Base-by-base conservation (phyloP, 768 basidiomycete genomes). In the Xerocomus brunneocitrinus region DNA sequence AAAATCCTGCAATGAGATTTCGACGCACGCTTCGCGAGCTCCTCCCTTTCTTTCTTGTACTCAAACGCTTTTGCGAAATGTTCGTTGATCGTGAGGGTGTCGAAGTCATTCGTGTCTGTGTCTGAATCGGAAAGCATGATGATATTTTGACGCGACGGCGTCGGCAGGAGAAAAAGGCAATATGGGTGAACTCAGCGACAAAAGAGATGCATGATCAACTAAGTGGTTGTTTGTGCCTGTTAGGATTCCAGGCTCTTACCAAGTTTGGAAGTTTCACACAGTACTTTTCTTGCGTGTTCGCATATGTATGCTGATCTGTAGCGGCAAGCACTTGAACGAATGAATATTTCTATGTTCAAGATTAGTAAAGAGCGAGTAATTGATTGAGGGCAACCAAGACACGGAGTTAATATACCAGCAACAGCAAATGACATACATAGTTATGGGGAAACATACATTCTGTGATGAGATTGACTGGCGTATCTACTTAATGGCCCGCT, bases 21-120 rank as follows among this genome's bases (percentile, higher is more conserved):
- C 6, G 27, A 77, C 86, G 55, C 58, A 91, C 91, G 71, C 68
- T 85, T 87, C 42, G 79, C 76, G 14, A 93, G 80, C 68, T 93
- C 91, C 65, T 94, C 91, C 25, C 89, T 78, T 62, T 92, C 89
- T 67, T 93, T 94, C 61, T 81, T 82, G 66, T 84, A 79, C 56
- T 88, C 81, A 60, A 87, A 94, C 0, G 91, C 91, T 57, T 89
- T 91, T 8, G 89, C 91, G 58, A 77, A 90, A 49, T 83, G 81
- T 54, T 86, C 79, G 64, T 91, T 89, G 58, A 90, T 80, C 2
- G 83, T 86, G 52, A 90, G 62, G 38, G 76, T 74, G 47, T 81
- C 71, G 25, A 73, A 53, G 34, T 72, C 72, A 43, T 75, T 73
- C 14, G 56, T 64, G 28, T 80, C 78, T 3, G 71, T 70, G n/a